Evolutionary conservation across 805 yeast species (phyloP), one percentile per base, ranked within the genome.

Genomic region (Yamadazyma phyllophila): DNA sequence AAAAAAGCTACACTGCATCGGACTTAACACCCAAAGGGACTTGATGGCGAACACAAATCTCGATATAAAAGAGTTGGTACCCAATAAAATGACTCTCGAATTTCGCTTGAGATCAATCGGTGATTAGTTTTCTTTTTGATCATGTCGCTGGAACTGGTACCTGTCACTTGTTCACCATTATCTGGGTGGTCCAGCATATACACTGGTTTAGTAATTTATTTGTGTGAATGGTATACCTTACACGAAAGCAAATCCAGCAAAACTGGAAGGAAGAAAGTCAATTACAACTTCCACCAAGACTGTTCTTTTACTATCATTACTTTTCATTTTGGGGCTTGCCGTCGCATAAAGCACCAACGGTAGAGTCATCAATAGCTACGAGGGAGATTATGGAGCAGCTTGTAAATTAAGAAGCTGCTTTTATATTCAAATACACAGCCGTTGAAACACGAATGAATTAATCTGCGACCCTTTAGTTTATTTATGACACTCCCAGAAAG

Each of bases 241-340:
- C 17, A 33, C 36, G 8, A 33, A 33, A 33, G 36, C 36, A 33
- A n/a, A n/a, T 13, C 36, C 36, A 33, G 36, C 36, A n/a, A 33
- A 33, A 33, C 36, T 33, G 36, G 16, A 33, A 4, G 36, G 36
- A n/a, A 33, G 36, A 33, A 33, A 33, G 9, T n/a, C 36, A 33
- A 33, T 33, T 11, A 33, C 36, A 10, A 33, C 17, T n/a, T 12
- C 36, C 11, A 33, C 15, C 17, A 33, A 12, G 36, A 14, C 14
- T 6, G 9, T 33, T 5, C 6, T 33, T 33, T 33, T 33, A n/a
- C 17, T 33, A 33, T 33, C 36, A 15, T 33, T 33, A n/a, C 9
- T 33, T 33, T 33, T 33, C 36, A 33, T 33, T 9, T 33, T 33
- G 5, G 36, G 36, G 9, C 17, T 33, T n/a, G 12, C 6, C 36